Conservation (phyloP, 2,329 filamentous ascomycete species). For the Monosporascus cannonballus region DNA sequence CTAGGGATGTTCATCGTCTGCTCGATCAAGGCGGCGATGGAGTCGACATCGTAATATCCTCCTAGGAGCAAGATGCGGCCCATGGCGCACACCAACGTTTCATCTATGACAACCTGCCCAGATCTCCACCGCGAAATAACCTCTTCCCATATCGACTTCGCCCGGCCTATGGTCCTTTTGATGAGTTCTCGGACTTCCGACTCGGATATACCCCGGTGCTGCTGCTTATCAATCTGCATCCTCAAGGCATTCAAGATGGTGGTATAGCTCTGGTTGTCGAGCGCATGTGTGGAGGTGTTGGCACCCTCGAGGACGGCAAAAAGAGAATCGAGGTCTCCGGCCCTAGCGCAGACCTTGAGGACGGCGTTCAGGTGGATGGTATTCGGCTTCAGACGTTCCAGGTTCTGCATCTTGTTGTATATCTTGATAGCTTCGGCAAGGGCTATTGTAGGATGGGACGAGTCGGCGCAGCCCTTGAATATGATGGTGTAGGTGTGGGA, state of each 20-base stretch:
- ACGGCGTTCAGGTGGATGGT: slow-evolving; percentile 84
- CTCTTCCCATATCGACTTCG: slow-evolving; percentile 73
- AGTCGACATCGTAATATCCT: slow-evolving; percentile 56
- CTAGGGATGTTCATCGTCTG: slow-evolving; percentile 75
- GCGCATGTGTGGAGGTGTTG: slow-evolving; percentile 55
- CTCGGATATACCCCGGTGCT: slow-evolving; percentile 19
- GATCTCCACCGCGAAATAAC: slow-evolving; percentile 69
- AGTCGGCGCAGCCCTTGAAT: slow-evolving; percentile 65
- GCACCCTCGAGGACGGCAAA: slow-evolving; percentile 71
- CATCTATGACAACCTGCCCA: slow-evolving; percentile 67
- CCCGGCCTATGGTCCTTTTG: slow-evolving; percentile 54
- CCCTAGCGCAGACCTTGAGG: slow-evolving; percentile 72
- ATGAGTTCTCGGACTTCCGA: slow-evolving; percentile 29
- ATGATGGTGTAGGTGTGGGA: slow-evolving; percentile 79
- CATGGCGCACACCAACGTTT: slow-evolving; percentile 75
- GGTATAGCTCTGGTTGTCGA: slow-evolving; percentile 71
- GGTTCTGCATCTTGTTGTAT: slow-evolving; percentile 67
- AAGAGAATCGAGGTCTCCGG: slow-evolving; percentile 70
- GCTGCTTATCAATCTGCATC: slow-evolving; percentile 31
- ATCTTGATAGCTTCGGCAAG: slow-evolving; percentile 65
- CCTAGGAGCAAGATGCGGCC: slow-evolving; percentile 68
- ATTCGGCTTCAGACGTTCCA: slow-evolving; percentile 61
- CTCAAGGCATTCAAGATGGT: slow-evolving; percentile 76
- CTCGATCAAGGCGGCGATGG: slow-evolving; percentile 69
- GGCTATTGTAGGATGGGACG: slow-evolving; percentile 51